Conservation (phyloP, 176 grass and related monocot species). For the Avena eriantha region DNA sequence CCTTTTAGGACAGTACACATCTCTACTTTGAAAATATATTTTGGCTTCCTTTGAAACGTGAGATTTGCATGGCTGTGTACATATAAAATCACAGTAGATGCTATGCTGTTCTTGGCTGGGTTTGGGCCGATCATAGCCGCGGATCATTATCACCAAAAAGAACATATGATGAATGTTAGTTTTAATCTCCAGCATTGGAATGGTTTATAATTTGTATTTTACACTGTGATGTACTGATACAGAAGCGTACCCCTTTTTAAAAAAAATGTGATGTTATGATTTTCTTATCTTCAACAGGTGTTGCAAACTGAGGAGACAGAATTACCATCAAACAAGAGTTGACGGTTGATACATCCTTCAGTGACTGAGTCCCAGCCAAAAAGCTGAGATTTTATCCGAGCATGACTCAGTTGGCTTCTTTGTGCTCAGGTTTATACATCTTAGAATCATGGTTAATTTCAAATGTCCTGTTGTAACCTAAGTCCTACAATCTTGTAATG, state of each 20-base stretch:
- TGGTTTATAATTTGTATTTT: neutral
- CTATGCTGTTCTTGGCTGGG: neutral
- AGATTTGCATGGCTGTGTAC: neutral
- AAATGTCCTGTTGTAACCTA: neutral
- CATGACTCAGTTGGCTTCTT: neutral
- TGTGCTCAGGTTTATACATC: neutral
- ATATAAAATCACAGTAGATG: neutral
- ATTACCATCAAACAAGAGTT: neutral
- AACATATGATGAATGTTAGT: neutral
- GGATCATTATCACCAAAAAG: neutral
- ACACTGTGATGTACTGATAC: neutral
- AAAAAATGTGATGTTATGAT: neutral
- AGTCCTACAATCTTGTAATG: neutral
- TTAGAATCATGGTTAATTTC: neutral
- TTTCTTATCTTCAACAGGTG: neutral
- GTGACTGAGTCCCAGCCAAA: neutral
- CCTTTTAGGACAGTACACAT: neutral
- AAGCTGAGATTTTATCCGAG: conserved; percentile 2
- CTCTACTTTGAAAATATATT: neutral
- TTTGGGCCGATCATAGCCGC: neutral
- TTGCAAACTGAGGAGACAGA: neutral
- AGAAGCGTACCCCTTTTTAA: neutral
- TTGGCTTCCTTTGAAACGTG: neutral
- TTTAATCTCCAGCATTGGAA: neutral
- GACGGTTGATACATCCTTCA: neutral